phyloP scores from a whole-genome alignment of 306 rosid genomes.

The Medicago arabica region DNA sequence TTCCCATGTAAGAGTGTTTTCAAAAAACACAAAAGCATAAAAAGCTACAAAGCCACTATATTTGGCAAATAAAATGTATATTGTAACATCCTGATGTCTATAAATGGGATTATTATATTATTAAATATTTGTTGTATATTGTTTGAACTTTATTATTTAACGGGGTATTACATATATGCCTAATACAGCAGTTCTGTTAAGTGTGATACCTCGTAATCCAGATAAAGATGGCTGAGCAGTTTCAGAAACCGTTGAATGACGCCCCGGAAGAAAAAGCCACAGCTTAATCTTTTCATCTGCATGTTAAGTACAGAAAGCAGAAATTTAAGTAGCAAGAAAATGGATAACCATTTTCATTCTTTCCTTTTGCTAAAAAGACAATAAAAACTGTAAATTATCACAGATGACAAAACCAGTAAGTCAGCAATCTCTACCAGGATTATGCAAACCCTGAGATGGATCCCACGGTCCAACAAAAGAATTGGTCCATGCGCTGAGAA shows the following conservation, averaged over 20 bases:
- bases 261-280: constrained; percentile 98
- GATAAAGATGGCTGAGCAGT: constrained; percentile 80
- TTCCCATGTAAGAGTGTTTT: constrained; percentile 22
- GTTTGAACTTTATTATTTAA: constrained; percentile 1
- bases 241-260: constrained; percentile 75
- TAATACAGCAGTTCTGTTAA: constrained; percentile 32
- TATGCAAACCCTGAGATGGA: constrained; percentile 98
- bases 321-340: constrained; percentile 45
- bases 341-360: constrained; percentile 1
- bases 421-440: constrained; percentile 77
- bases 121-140: not conserved
- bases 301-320: constrained; percentile 26
- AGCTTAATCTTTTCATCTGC: constrained; percentile 96
- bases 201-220: constrained; percentile 74
- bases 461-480: constrained; percentile 99
- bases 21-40: constrained; percentile 26
- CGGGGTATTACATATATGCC: not conserved
- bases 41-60: constrained; percentile 19
- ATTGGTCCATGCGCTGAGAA: constrained; percentile 91
- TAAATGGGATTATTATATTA: constrained; percentile 2
- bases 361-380: constrained; percentile 25
- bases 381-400: constrained; percentile 24
- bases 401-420: constrained; percentile 38
- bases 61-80: constrained; percentile 32
- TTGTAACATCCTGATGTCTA: not conserved